Evolutionary conservation across 1,284 basidiomycete genomes (phyloP), one percentile per base, ranked within the genome.

Genomic region (Veloboletus limbatus): DNA sequence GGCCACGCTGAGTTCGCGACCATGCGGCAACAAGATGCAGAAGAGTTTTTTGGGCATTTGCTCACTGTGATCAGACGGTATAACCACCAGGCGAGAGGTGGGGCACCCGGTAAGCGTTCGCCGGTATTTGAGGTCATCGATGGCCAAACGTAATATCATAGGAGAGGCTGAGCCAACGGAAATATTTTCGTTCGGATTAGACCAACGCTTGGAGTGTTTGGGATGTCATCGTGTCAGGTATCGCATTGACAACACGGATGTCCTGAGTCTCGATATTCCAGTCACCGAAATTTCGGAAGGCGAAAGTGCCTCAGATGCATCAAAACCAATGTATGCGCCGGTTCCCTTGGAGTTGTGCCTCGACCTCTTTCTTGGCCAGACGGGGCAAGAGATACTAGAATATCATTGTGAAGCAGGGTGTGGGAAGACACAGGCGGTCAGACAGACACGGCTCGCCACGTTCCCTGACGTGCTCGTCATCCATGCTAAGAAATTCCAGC

Each of bases 11-110:
- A 98, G 69, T 99, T 99, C 61, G 78, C 90, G 25, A 98, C 94
- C 16, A 98, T 98, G 95, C 79, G 83, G 35, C 95, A 99, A 68
- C 96, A 99, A 66, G 96, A 99, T 62, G 84, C 95, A 2, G 94
- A 97, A 62, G 96, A 99, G 68, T 99, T 99, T 70, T 77, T 99
- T 49, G 78, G 82, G 44, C 82, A 96, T 67, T 70, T 98, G 8
- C 60, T 98, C 42, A 81, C 79, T 4, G 74, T 80, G 14, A 69
- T 97, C 13, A 75, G 90, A 41, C 69, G 82, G 53, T 77, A 88
- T 57, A 70, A 79, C 37, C 81, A 84, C 60, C 78, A 77, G 69
- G 69, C 40, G 70, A 72, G 47, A 64, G 70, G 45, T 51, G 69
- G 43, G 9, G 58, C 59, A 25, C 45, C 58, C 49, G 72, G 72